These are phyloP conservation scores for Neurospora sp. DNA, from an alignment of 495 filamentous ascomycete species.

Conservation along the genomic window DNA sequence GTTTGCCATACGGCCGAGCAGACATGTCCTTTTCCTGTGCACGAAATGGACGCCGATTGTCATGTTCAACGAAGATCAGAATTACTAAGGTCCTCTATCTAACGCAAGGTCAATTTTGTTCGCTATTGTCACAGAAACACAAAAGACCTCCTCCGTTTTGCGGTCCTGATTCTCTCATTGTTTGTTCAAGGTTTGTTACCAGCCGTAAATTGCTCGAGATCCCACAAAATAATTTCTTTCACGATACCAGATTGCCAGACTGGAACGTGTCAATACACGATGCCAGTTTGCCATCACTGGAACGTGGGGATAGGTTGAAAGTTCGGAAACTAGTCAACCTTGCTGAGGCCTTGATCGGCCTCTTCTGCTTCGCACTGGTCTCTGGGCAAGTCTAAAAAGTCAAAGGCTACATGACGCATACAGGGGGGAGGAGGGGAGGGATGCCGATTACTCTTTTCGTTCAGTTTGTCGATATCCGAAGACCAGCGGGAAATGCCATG, in stretches of 20 bases:
- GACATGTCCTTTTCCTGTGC: neutral
- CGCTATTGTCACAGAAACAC: neutral
- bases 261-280: neutral
- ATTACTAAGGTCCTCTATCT: neutral
- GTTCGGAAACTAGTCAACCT: neutral
- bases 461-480: neutral
- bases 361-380: neutral
- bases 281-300: neutral
- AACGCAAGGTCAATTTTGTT: neutral
- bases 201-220: neutral
- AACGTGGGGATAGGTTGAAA: neutral
- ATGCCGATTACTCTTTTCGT: conserved; percentile 7
- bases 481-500: conserved; percentile 4
- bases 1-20: neutral
- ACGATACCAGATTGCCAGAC: neutral
- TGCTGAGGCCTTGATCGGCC: neutral
- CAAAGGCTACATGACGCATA: conserved; percentile 1
- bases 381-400: conserved; percentile 1
- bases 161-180: neutral
- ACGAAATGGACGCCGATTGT: neutral
- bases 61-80: neutral
- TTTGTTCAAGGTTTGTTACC: neutral
- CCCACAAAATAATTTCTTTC: neutral
- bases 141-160: neutral
- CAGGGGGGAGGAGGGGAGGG: neutral